Base-by-base conservation (phyloP, 805 yeast genomes). In the Komagataella pseudopastoris region DNA sequence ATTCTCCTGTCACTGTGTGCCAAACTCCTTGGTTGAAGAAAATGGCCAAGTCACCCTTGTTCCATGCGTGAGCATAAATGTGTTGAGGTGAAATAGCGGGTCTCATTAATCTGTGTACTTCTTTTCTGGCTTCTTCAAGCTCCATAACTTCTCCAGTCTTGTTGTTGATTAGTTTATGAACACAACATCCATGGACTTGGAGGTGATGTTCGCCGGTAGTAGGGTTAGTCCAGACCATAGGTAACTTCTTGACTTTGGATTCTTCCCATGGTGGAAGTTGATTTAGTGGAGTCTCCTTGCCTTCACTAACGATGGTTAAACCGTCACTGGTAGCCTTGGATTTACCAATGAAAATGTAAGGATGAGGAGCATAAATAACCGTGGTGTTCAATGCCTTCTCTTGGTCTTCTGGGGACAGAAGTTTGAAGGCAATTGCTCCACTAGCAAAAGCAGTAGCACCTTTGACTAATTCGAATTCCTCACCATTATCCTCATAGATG, bases 191-290 rank as follows among this genome's bases (percentile, higher is more conserved):
- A 62, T 88, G 96, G 8, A 85, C 85, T 67, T 88, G 96, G 56
- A 88, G 72, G 60, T 86, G 95, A 52, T 82, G 93, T 57, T 84
- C 75, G 44, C 82, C 82, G 45, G 96, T 88, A 45, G 83, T 82
- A 16, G 95, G 95, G 63, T 88, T 88, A 4, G 95, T 88, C 96
- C 96, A 88, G 3, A 88, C 95, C 71, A 88, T 71, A 12, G 96
- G 96, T 56, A 88, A 73, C 55, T 71, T 78, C 69, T 88, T 88
- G 56, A 88, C 69, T 65, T 88, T 86, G 45, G 80, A 67, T 51
- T 78, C 83, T 61, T 87, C 95, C 96, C 96, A 88, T 49, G 74
- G 76, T 18, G 96, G 96, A 52, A 88, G 73, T 56, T 85, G 73
- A 56, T 80, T 82, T 18, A 87, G 66, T 2, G 80, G 65, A 52